A percentile compares a stretch with the other conserved stretches of the same genome.
Evolutionary conservation across 805 yeast species (phyloP).

Genomic region (Wickerhamomyces alni): DNA sequence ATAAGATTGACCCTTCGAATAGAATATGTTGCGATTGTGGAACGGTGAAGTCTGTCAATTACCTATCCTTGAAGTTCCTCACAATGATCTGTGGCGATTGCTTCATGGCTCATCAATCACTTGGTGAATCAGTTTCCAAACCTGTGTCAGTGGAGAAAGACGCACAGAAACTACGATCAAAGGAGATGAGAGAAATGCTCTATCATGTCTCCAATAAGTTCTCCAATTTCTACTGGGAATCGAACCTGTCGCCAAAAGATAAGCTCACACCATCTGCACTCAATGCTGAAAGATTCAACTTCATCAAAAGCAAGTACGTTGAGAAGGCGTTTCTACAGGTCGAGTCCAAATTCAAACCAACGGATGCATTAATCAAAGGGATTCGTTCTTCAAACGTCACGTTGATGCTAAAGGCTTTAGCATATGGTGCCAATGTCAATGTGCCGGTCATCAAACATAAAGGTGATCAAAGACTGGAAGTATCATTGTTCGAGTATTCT

Average conservation of each 20-base stretch:
- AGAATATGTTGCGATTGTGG: slow-evolving; percentile 77
- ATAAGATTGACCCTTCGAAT: slow-evolving; percentile 45
- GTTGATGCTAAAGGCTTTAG: slow-evolving; percentile 36
- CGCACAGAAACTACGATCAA: slow-evolving; percentile 43
- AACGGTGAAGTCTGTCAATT: slow-evolving; percentile 58
- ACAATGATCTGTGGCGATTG: slow-evolving; percentile 78
- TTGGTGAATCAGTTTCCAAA: slow-evolving; percentile 79
- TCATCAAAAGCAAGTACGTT: slow-evolving; percentile 61
- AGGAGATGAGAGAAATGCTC: slow-evolving; percentile 54
- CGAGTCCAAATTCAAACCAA: slow-evolving; percentile 14
- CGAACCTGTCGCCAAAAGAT: slow-evolving; percentile 13
- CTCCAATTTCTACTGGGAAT: slow-evolving; percentile 61
- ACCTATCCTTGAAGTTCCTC: slow-evolving; percentile 77
- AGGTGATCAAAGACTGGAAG: slow-evolving; percentile 16
- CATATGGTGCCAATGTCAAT: slow-evolving; percentile 43
- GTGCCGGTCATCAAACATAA: slow-evolving; percentile 29
- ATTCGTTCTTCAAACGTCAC: slow-evolving; percentile 44
- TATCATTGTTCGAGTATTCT: slow-evolving; percentile 44
- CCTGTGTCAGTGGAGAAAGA: slow-evolving; percentile 77
- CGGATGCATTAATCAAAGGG: slow-evolving; percentile 42
- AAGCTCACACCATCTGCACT: slow-evolving; percentile 30
- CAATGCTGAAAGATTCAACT: slow-evolving; percentile 46
- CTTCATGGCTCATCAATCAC: slow-evolving; percentile 79
- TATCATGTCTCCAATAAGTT: slow-evolving; percentile 46
- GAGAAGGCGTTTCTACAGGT: slow-evolving; percentile 37